Evolutionary conservation across 1,284 basidiomycete genomes (phyloP).

Genomic region (Mycosarcoma mackinlayi): DNA sequence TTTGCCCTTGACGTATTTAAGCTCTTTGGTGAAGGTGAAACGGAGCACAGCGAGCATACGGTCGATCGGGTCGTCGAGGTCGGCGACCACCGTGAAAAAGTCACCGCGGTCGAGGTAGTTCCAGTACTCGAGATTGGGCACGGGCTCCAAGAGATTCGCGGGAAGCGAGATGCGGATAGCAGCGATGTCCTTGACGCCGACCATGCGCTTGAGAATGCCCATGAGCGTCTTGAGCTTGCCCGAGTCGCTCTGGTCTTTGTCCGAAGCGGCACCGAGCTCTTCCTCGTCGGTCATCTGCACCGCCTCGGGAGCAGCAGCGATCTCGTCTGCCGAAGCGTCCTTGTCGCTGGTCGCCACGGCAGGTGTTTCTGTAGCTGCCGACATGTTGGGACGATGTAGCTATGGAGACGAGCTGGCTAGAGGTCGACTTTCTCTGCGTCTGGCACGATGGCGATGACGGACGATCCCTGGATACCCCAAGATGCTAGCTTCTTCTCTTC

Average conservation of each 20-base stretch:
- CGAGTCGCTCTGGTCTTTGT: conserved; percentile 60
- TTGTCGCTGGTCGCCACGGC: conserved; percentile 34
- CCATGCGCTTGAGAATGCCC: conserved; percentile 63
- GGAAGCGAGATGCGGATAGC: conserved; percentile 65
- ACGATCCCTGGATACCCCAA: too few species aligned
- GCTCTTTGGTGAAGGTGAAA: conserved; percentile 89
- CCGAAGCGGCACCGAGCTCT: conserved; percentile 56
- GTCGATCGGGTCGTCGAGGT: conserved; percentile 87
- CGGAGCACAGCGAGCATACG: conserved; percentile 90
- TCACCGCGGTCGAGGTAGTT: conserved; percentile 94
- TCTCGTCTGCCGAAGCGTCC: conserved; percentile 53
- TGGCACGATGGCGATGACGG: too few species aligned
- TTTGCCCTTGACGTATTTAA: conserved; percentile 87
- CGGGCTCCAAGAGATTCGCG: conserved; percentile 64
- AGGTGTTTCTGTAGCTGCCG: conserved; percentile 23
- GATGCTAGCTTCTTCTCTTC: too few species aligned
- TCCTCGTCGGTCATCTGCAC: conserved; percentile 62
- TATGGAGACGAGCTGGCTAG: not conserved
- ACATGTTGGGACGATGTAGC: conserved; percentile 10
- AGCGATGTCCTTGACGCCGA: conserved; percentile 66
- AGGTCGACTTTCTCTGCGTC: too few species aligned
- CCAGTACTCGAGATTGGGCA: conserved; percentile 68
- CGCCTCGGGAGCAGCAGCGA: conserved; percentile 53
- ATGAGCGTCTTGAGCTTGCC: conserved; percentile 64
- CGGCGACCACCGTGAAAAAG: conserved; percentile 84